Percentiles rank a stretch among this genome's conserved stretches.
Evolutionary conservation across 179 eudicot genomes (phyloP).

Genomic region (Beta macrorhiza): DNA sequence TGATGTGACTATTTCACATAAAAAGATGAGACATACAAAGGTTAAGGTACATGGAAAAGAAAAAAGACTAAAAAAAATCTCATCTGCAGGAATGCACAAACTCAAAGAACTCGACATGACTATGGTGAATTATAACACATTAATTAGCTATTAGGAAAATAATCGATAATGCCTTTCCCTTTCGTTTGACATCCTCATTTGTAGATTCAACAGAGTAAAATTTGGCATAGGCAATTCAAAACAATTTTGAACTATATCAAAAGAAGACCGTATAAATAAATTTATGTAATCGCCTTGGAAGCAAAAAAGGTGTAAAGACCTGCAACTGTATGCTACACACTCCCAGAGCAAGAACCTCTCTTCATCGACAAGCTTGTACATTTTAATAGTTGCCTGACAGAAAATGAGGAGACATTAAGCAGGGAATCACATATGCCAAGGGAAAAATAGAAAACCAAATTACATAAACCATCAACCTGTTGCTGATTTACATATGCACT

Average conservation of each 20-base stretch:
- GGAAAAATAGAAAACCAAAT: background rate
- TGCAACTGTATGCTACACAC: conserved; percentile 91
- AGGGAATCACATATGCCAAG: background rate
- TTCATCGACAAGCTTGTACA: conserved; percentile 92
- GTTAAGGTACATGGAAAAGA: no score
- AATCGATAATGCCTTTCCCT: background rate
- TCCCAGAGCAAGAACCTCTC: conserved; percentile 97
- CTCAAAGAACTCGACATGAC: background rate
- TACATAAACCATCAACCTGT: conserved; percentile 56
- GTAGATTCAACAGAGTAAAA: background rate
- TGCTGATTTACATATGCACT: conserved; percentile 88
- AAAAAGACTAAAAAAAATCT: background rate
- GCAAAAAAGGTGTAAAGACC: conserved; percentile 39
- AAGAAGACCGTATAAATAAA: background rate
- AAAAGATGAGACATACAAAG: no score
- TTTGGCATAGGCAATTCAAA: background rate
- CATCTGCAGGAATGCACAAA: background rate
- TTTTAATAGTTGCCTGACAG: conserved; percentile 88
- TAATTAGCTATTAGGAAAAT: background rate
- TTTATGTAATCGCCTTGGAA: background rate
- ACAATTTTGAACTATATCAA: background rate
- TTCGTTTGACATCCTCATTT: background rate
- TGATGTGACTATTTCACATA: no score
- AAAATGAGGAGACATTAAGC: conserved; percentile 13
- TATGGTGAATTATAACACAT: background rate